A percentile compares a stretch with the other conserved stretches of the same genome.
phyloP scores from a whole-genome alignment of 768 basidiomycete genomes.

The Psilocybe tampanensis region DNA sequence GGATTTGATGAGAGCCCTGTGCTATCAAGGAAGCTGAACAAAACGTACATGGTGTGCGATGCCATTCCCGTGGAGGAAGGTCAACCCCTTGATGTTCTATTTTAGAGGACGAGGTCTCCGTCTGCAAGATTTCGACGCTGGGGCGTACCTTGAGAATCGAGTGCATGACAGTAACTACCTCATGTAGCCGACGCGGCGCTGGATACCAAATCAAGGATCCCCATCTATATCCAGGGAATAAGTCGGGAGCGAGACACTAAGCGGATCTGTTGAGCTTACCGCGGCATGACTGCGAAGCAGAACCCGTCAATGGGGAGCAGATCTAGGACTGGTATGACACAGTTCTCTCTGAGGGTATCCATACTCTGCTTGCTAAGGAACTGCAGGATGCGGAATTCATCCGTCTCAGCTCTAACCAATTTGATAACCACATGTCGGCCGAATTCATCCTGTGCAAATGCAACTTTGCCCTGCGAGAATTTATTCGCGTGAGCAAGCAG shows the following conservation, averaged over 20 bases:
- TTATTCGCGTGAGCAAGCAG: too few relatives aligned
- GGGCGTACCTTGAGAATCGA: constrained; percentile 17
- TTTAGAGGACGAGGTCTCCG: too few relatives aligned
- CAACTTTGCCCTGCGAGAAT: constrained; percentile 6
- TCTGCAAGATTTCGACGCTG: too few relatives aligned
- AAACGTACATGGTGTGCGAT: constrained; percentile 20
- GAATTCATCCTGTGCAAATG: constrained; percentile 24
- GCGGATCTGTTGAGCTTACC: constrained; percentile 19
- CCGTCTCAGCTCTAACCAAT: constrained; percentile 15
- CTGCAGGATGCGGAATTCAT: constrained; percentile 22
- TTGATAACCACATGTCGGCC: constrained; percentile 29
- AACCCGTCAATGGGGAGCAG: constrained; percentile 21
- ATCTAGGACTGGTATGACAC: constrained; percentile 26
- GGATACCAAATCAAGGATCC: too few relatives aligned
- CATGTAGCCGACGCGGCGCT: too few relatives aligned
- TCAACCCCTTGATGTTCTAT: constrained; percentile 11
- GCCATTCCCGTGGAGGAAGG: constrained; percentile 20
- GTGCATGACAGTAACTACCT: too few relatives aligned
- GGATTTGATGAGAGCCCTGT: background rate
- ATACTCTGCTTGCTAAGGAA: constrained; percentile 16
- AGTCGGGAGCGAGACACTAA: background rate
- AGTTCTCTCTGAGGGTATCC: background rate
- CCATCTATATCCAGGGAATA: too few relatives aligned
- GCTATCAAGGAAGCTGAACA: too few relatives aligned
- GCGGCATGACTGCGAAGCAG: constrained; percentile 32